These are phyloP conservation scores for Boeremia exigua DNA, from an alignment of 2,329 filamentous ascomycete genomes.

Conservation along the genomic window DNA sequence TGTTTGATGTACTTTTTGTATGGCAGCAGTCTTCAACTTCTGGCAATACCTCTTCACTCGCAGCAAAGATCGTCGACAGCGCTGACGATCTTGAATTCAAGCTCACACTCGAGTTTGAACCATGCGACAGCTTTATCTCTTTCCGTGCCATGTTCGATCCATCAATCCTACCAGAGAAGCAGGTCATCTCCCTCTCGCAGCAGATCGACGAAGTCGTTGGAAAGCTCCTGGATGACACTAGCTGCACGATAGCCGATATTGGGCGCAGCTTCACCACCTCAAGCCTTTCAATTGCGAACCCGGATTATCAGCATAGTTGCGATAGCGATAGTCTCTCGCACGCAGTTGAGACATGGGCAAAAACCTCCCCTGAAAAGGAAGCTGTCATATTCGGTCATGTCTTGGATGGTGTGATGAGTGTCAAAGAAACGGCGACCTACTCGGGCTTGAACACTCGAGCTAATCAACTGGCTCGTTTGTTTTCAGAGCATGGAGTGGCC, in stretches of 20 bases:
- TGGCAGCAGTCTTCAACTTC: slow-evolving; percentile 76
- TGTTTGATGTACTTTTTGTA: slow-evolving; percentile 82
- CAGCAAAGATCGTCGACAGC: slow-evolving; percentile 64
- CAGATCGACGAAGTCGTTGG: slow-evolving; percentile 66
- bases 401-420: slow-evolving; percentile 35
- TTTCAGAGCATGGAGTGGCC: slow-evolving; percentile 57
- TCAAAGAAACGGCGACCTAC: slow-evolving; percentile 65
- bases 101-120: slow-evolving; percentile 78
- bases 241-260: slow-evolving; percentile 41
- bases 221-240: slow-evolving; percentile 50
- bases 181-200: slow-evolving; percentile 62
- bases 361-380: slow-evolving; percentile 56
- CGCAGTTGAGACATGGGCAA: slow-evolving; percentile 62
- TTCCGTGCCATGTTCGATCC: slow-evolving; percentile 63
- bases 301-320: slow-evolving; percentile 34
- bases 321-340: slow-evolving; percentile 39
- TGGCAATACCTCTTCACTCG: slow-evolving; percentile 32
- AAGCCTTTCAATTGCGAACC: slow-evolving; percentile 51
- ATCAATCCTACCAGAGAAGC: slow-evolving; percentile 59
- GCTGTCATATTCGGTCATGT: slow-evolving; percentile 71
- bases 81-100: slow-evolving; percentile 78
- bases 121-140: slow-evolving; percentile 55
- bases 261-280: slow-evolving; percentile 27
- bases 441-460: slow-evolving; percentile 66
- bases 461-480: slow-evolving; percentile 66